Base-by-base conservation (phyloP, 2,329 filamentous ascomycete genomes). In the Colletotrichum orchidophilum region DNA sequence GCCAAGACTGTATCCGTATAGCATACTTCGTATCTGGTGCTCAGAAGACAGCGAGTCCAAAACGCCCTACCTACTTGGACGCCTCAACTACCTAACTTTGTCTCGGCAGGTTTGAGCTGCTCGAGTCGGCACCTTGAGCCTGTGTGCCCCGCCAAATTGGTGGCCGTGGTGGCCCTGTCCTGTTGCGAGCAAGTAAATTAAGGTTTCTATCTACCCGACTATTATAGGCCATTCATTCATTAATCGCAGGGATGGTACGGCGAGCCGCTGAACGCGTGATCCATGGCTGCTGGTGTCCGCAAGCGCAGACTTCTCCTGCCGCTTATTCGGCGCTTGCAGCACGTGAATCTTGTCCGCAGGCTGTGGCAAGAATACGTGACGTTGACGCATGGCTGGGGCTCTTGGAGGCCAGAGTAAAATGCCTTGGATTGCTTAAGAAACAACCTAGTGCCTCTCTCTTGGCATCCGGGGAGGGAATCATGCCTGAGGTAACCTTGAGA, bases 51-150 rank as follows among this genome's bases (percentile, higher is more conserved):
- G 55, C n/a, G 18, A 21, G 8, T 26, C 49, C 27, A 61, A 70
- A 33, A 54, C 5, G 55, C 46, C 49, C 49, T 49, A 57, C 18
- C 24, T n/a, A 57, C 15, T 21, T n/a, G 21, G 24, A 49, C 24
- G 57, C 52, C 50, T 67, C 31, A 42, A 31, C 9, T 46, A n/a
- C 39, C 15, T 15, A 9, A 46, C 29, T 18, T 24, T 9, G 63
- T 66, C 57, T 70, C 62, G 63, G 67, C 67, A 50, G 33, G 68
- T 71, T 67, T 71, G 68, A 63, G 68, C 39, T 33, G 35, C 52
- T 52, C 63, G 66, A 66, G 33, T 70, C 66, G 62, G 58, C 54
- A 35, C n/a, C 18, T 33, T 24, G 15, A 11, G n/a, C 21, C 63
- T 26, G 42, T 29, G 26, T 35, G 46, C 27, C 66, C 33, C 65